Evolutionary conservation across 2,329 filamentous ascomycete species (phyloP).

Genomic region (Dactylonectria estremocensis): DNA sequence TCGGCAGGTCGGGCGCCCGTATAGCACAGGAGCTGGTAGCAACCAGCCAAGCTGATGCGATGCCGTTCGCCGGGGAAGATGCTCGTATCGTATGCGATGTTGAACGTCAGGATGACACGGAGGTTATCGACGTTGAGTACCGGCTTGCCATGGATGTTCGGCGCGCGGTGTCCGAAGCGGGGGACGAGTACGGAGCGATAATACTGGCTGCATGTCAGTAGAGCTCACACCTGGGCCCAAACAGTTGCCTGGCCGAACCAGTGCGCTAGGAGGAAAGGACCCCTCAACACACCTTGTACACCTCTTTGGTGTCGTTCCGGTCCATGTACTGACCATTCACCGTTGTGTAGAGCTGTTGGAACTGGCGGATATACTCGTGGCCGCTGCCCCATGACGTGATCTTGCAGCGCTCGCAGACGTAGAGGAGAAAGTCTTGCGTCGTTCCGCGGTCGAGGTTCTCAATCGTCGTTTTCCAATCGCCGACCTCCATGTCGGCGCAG

Average conservation of each 20-base stretch:
- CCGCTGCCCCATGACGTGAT: constrained; percentile 43
- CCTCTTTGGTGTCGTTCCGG: constrained; percentile 4
- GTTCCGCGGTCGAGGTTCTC: constrained; percentile 34
- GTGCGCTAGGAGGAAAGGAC: not conserved
- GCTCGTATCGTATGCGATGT: too few species aligned
- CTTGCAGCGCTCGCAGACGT: constrained; percentile 42
- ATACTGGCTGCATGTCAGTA: constrained; percentile 39
- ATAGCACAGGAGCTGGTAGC: too few species aligned
- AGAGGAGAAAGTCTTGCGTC: constrained; percentile 47
- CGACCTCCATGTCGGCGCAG: constrained; percentile 37
- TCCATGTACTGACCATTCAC: constrained; percentile 40
- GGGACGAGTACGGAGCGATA: constrained; percentile 41
- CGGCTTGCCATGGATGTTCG: constrained; percentile 45
- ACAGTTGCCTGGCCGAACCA: not conserved
- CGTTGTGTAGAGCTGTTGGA: constrained; percentile 46
- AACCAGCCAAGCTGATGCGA: too few species aligned
- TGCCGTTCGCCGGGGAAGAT: too few species aligned
- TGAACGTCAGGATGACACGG: too few species aligned
- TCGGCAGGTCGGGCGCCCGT: too few species aligned
- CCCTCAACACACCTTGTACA: constrained; percentile 2
- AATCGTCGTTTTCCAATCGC: constrained; percentile 40
- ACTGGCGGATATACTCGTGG: constrained; percentile 47
- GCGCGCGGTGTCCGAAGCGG: constrained; percentile 39
- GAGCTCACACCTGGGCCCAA: constrained; percentile 4
- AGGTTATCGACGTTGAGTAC: constrained; percentile 35